phyloP scores from a whole-genome alignment of 495 filamentous ascomycete genomes.

The Hypoxylon trugodes region DNA sequence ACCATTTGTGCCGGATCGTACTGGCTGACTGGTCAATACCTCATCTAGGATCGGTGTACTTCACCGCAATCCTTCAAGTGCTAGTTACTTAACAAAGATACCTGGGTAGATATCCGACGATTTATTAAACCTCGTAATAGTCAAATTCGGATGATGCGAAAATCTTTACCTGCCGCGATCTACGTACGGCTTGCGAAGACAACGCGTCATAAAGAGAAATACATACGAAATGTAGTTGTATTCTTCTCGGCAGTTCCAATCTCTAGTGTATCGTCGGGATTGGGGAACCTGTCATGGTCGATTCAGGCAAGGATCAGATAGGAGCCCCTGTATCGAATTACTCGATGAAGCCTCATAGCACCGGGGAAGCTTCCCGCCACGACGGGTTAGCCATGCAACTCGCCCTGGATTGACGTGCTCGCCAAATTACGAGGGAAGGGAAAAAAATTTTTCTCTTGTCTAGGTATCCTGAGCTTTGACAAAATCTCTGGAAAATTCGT shows the following conservation, averaged over 20 bases:
- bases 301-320: conserved; percentile 32
- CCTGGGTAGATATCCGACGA: too few relatives aligned
- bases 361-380: conserved; percentile 38
- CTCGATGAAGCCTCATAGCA: conserved; percentile 22
- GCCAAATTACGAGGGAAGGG: conserved; percentile 21
- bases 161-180: background rate
- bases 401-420: conserved; percentile 27
- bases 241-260: conserved; percentile 31
- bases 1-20: background rate
- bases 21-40: background rate
- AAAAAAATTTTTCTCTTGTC: conserved; percentile 29
- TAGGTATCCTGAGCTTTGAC: conserved; percentile 30
- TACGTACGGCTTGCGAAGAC: conserved; percentile 2
- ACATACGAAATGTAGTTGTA: conserved; percentile 5
- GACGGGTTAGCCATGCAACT: conserved; percentile 29
- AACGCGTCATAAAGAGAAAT: conserved; percentile 3
- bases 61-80: background rate
- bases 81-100: too few relatives aligned
- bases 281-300: conserved; percentile 35
- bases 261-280: conserved; percentile 24
- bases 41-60: too few relatives aligned
- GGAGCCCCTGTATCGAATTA: conserved; percentile 21
- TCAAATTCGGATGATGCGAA: background rate
- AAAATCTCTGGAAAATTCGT: conserved; percentile 16
- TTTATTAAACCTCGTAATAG: background rate